Conservation (phyloP, 805 yeast genomes). For the Peterozyma xylosa region DNA sequence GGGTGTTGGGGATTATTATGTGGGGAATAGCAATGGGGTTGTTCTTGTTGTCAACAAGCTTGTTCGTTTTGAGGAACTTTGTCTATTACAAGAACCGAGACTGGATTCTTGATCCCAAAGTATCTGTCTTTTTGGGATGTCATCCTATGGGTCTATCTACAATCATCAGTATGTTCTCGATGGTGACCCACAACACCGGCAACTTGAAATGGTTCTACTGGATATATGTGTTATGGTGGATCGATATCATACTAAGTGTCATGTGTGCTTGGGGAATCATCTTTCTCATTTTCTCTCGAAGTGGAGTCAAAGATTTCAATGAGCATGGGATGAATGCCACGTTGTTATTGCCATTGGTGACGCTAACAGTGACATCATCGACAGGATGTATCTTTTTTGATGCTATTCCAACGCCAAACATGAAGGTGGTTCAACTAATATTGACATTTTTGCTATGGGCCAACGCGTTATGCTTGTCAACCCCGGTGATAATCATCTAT, state of each 20-base stretch:
- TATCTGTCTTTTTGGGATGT: slow-evolving; percentile 68
- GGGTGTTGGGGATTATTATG: slow-evolving; percentile 48
- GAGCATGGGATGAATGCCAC: slow-evolving; percentile 39
- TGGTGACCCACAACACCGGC: slow-evolving; percentile 27
- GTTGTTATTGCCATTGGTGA: slow-evolving; percentile 67
- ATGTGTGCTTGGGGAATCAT: slow-evolving; percentile 55
- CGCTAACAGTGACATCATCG: slow-evolving; percentile 70
- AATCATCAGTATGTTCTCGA: slow-evolving; percentile 47
- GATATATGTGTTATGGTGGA: slow-evolving; percentile 71
- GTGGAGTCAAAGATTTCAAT: slow-evolving; percentile 15
- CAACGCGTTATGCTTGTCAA: slow-evolving; percentile 57
- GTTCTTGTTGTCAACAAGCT: slow-evolving; percentile 34
- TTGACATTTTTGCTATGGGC: slow-evolving; percentile 59
- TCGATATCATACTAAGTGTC: slow-evolving; percentile 46
- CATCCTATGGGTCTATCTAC: slow-evolving; percentile 75
- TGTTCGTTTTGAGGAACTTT: slow-evolving; percentile 33
- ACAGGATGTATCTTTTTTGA: slow-evolving; percentile 52
- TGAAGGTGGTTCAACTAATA: slow-evolving; percentile 45
- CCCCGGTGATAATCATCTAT: slow-evolving; percentile 46
- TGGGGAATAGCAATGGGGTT: slow-evolving; percentile 48
- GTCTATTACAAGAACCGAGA: slow-evolving; percentile 20
- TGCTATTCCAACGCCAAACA: slow-evolving; percentile 30
- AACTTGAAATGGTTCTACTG: slow-evolving; percentile 33
- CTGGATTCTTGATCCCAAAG: slow-evolving; percentile 30
- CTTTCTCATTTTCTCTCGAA: slow-evolving; percentile 35